Conservation (phyloP, 257 asterid species). For the Penstemon eatonii region DNA sequence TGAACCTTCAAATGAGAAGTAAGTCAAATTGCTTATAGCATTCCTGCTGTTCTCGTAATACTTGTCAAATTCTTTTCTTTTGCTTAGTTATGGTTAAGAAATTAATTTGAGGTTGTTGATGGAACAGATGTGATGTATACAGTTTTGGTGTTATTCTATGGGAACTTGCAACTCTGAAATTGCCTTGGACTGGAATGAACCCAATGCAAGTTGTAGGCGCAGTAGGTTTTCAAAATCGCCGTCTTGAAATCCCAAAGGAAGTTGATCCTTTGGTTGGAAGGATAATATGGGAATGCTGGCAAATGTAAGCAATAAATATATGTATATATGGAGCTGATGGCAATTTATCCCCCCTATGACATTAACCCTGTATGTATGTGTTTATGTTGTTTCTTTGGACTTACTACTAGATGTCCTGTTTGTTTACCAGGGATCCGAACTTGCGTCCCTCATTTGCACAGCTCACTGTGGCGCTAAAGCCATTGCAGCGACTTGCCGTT, state of each 20-base stretch:
- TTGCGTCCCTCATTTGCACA: conserved; percentile 92
- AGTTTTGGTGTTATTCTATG: conserved; percentile 96
- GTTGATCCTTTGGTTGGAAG: conserved; percentile 90
- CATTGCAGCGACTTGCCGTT: conserved; percentile 78
- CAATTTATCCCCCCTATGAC: too few relatives aligned
- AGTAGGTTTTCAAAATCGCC: conserved; percentile 94
- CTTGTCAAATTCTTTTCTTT: not conserved
- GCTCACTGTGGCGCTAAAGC: conserved; percentile 82
- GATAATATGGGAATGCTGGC: conserved; percentile 99
- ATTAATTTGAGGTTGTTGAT: conserved; percentile 12
- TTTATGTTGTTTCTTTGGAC: not conserved
- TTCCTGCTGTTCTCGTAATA: conserved; percentile 1
- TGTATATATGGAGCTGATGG: not conserved
- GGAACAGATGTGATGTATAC: conserved; percentile 89
- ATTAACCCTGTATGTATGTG: not conserved
- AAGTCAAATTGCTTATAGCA: conserved; percentile 35
- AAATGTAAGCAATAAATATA: conserved; percentile 55
- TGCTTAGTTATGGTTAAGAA: conserved; percentile 1
- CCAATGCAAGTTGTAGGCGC: conserved; percentile 99
- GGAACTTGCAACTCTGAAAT: conserved; percentile 92
- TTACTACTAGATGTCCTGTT: conserved; percentile 2
- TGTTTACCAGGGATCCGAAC: conserved; percentile 73
- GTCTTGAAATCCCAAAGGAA: conserved; percentile 97
- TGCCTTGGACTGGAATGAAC: conserved; percentile 99
- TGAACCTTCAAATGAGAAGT: conserved; percentile 98